Evolutionary conservation across 192 early-diverging fungal genomes (phyloP).

Genomic region (Funneliformis mosseae): DNA sequence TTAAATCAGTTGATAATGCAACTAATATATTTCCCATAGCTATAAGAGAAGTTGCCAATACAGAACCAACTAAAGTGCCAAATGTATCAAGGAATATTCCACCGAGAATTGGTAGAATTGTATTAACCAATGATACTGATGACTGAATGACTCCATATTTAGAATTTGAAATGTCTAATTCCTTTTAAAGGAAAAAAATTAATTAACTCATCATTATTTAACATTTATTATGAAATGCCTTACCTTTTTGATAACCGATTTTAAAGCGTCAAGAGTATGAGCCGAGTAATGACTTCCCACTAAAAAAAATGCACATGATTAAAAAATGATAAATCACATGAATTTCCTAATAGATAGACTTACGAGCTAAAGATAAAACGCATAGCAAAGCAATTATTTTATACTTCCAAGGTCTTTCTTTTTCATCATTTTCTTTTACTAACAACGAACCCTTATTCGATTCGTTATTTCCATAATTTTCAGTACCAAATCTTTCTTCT

Average conservation of each 20-base stretch:
- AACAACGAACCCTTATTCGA: not conserved
- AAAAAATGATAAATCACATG: not conserved
- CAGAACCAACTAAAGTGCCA: conserved; percentile 61
- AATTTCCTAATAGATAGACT: conserved; percentile 7
- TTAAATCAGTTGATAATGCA: conserved; percentile 59
- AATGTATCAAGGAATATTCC: conserved; percentile 69
- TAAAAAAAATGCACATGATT: conserved; percentile 27
- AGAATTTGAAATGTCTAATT: conserved; percentile 64
- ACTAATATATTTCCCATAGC: conserved; percentile 61
- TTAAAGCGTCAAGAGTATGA: conserved; percentile 70
- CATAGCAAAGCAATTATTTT: conserved; percentile 60
- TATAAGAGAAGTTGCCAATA: conserved; percentile 61
- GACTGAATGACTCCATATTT: conserved; percentile 72
- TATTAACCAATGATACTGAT: conserved; percentile 69
- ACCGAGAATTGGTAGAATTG: conserved; percentile 61
- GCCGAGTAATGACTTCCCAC: conserved; percentile 73
- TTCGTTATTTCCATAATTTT: not conserved
- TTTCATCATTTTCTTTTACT: too few species aligned
- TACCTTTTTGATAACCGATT: conserved; percentile 68
- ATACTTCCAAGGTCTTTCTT: conserved; percentile 44
- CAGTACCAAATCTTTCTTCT: not conserved
- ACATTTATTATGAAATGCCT: not conserved
- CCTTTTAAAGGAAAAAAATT: conserved; percentile 40
- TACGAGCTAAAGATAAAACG: conserved; percentile 64
- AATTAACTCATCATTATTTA: not conserved